phyloP scores from a whole-genome alignment of 2,329 filamentous ascomycete genomes.

The Pseudogymnoascus sp. region DNA sequence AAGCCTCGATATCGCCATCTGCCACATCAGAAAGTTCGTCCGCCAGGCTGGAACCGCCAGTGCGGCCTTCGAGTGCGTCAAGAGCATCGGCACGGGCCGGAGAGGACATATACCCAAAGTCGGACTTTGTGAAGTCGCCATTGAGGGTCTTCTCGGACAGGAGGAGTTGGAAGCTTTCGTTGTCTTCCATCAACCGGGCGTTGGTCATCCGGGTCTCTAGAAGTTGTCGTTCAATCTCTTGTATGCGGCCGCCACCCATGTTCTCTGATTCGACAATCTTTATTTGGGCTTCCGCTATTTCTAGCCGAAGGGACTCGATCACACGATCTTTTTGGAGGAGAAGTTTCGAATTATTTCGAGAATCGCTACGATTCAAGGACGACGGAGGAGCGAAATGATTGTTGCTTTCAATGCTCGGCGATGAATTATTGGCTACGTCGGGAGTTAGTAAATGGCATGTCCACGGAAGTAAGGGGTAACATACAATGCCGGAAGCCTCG shows the following conservation, averaged over 20 bases:
- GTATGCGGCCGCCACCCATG: constrained; percentile 75
- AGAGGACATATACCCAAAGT: constrained; percentile 62
- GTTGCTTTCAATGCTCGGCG: constrained; percentile 61
- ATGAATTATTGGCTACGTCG: constrained; percentile 38
- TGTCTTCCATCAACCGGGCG: constrained; percentile 93
- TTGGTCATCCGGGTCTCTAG: constrained; percentile 94
- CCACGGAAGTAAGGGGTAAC: constrained; percentile 20
- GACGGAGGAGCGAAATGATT: constrained; percentile 75
- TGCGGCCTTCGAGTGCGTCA: constrained; percentile 51
- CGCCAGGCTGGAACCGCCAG: constrained; percentile 55
- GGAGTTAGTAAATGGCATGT: constrained; percentile 15
- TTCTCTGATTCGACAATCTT: constrained; percentile 93
- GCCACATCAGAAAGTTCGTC: constrained; percentile 75
- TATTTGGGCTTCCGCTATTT: constrained; percentile 90
- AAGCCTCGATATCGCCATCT: constrained; percentile 51
- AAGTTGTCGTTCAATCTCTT: constrained; percentile 82
- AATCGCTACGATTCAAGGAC: constrained; percentile 78
- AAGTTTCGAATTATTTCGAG: constrained; percentile 79
- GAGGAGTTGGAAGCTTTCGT: constrained; percentile 93
- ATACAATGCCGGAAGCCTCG: constrained; percentile 50
- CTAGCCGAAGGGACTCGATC: constrained; percentile 83
- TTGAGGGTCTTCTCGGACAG: constrained; percentile 92
- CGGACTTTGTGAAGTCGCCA: constrained; percentile 77
- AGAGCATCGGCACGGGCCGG: constrained; percentile 55
- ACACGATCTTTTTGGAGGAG: constrained; percentile 93